Percentiles rank a stretch among this genome's conserved stretches.
These are phyloP conservation scores for Zopfia rhizophila DNA, from an alignment of 2,329 filamentous ascomycete species.

Conservation along the genomic window DNA sequence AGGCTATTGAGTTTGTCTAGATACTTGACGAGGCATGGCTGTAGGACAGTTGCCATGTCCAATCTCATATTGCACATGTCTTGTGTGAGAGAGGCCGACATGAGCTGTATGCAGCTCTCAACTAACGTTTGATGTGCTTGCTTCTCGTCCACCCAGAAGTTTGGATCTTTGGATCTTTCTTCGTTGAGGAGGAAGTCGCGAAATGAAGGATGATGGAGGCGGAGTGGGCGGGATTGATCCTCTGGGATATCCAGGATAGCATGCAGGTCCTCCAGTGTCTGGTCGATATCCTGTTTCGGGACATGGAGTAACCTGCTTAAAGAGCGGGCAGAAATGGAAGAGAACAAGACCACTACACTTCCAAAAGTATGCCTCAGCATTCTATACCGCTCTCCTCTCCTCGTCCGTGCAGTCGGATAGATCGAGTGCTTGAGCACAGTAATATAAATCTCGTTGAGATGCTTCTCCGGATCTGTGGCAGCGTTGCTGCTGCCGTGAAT, in stretches of 20 bases:
- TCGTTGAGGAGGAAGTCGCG: slow-evolving; percentile 21
- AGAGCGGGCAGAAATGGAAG: slow-evolving; percentile 9
- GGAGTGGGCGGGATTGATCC: slow-evolving; percentile 5
- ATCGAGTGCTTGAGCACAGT: slow-evolving; percentile 17
- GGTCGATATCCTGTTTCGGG: neutral
- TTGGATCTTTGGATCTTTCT: slow-evolving; percentile 23
- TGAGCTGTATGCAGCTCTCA: too few relatives aligned
- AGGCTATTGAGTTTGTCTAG: too few relatives aligned
- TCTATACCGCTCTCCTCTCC: slow-evolving; percentile 9
- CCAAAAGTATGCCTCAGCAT: slow-evolving; percentile 12
- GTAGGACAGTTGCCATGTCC: too few relatives aligned
- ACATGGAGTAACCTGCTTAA: slow-evolving; percentile 14
- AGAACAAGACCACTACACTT: slow-evolving; percentile 7
- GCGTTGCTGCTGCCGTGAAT: neutral
- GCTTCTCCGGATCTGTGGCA: slow-evolving; percentile 1
- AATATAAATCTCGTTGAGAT: slow-evolving; percentile 19
- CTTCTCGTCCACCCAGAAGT: slow-evolving; percentile 52
- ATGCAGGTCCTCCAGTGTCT: slow-evolving; percentile 14
- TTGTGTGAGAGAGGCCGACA: too few relatives aligned
- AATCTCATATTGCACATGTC: too few relatives aligned
- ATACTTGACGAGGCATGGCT: too few relatives aligned
- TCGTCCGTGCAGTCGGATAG: too few relatives aligned
- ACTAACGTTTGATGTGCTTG: too few relatives aligned
- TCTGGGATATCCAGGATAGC: slow-evolving; percentile 22
- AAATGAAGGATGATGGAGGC: slow-evolving; percentile 23